A percentile compares a stretch with the other conserved stretches of the same genome.
These are phyloP conservation scores for Leccinum sublutescens DNA, from an alignment of 768 basidiomycete genomes.

Conservation along the genomic window DNA sequence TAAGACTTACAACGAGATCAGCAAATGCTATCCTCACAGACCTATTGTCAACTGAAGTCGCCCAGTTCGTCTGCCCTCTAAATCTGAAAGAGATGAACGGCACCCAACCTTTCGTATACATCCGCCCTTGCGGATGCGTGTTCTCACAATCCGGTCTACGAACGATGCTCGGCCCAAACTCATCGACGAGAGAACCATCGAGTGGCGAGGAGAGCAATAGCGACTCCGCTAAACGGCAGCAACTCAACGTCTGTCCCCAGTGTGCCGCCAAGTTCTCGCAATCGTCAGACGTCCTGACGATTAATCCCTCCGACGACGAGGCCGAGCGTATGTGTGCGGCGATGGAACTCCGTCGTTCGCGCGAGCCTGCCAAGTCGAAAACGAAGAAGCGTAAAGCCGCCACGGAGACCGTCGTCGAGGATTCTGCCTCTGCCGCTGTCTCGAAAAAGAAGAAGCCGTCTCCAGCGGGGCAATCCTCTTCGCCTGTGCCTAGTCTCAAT, in stretches of 20 bases:
- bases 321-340: constrained; percentile 52
- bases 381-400: constrained; percentile 64
- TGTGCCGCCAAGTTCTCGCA: constrained; percentile 70
- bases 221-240: constrained; percentile 19
- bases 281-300: constrained; percentile 48
- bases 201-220: constrained; percentile 30
- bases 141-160: constrained; percentile 84
- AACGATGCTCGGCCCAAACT: constrained; percentile 40
- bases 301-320: constrained; percentile 75
- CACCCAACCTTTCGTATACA: constrained; percentile 80
- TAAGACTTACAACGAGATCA: constrained; percentile 79
- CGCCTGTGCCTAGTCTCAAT: constrained; percentile 37
- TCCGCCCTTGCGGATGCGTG: constrained; percentile 85
- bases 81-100: constrained; percentile 97
- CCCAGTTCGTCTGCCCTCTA: constrained; percentile 87
- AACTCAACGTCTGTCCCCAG: constrained; percentile 69
- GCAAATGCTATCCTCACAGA: constrained; percentile 37
- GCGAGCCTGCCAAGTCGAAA: constrained; percentile 51
- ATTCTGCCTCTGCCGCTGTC: constrained; percentile 26
- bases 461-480: constrained; percentile 11
- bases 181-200: constrained; percentile 24
- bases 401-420: constrained; percentile 24
- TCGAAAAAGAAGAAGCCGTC: constrained; percentile 44
- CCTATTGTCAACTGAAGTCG: constrained; percentile 42
- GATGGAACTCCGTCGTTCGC: constrained; percentile 58